Evolutionary conservation across 495 filamentous ascomycete genomes (phyloP), one percentile per base, ranked within the genome.

Genomic region (Neurospora sp.): DNA sequence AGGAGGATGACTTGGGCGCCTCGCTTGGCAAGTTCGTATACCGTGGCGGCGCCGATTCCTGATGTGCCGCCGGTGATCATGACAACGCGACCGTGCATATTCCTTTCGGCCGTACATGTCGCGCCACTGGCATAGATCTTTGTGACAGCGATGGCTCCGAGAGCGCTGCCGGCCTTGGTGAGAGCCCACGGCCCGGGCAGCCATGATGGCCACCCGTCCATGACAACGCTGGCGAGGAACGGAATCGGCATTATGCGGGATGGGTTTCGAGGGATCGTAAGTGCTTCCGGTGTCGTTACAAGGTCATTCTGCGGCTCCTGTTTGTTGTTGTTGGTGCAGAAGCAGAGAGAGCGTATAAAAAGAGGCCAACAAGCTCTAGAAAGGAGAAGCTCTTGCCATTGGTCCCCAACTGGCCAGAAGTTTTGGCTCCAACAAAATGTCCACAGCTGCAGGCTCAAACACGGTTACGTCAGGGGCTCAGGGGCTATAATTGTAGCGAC

Each of bases 31-130:
- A 99, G 89, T 74, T 89, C 87, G 71, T 87, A 85, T 22, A 90
- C 90, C 37, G 93, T 87, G 72, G 85, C 85, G 72, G 93, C 91
- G 70, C 96, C 96, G 78, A 99, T 94, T 39, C 96, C 96, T 20
- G 94, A 95, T 70, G 96, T 99, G 38, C 94, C 96, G 70, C 96
- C 96, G 16, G 96, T 99, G 10, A 99, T 89, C 87, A 99, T 91
- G 35, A 97, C 86, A 10, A 98, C 93, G 76, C 95, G 94, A 16
- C 92, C 92, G 78, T 97, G 93, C 93, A 98, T 94, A 75, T 92
- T 83, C 70, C 94, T 88, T 81, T 97, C 96, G 69, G 93, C 89
- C 45, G 79, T 79, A 80, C 94, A 97, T 77, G 80, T 82, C 10
- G 91, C 89, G 74, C 96, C 96, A 61, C 87, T 87, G 78, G 90